Base-by-base conservation (phyloP, 2,329 filamentous ascomycete genomes). In the Thelonectria discophora region DNA sequence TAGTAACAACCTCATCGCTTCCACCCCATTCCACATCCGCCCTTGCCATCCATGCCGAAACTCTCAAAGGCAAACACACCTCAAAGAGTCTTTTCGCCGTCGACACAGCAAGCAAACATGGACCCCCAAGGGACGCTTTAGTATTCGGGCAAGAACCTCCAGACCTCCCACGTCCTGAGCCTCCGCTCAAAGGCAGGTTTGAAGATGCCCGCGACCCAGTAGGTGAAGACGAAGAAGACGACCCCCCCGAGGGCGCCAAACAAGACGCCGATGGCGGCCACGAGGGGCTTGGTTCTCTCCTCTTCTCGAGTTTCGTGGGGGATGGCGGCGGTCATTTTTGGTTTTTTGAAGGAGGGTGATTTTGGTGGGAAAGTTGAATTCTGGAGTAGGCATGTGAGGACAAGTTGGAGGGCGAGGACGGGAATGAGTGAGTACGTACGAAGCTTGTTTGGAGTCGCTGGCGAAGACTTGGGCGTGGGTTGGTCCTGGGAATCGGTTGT, bases 191-290 rank as follows among this genome's bases (percentile, higher is more conserved):
- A 18, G 3, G 13, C 2, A n/a, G 45, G 45, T 32, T 48, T 8
- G 12, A 42, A 21, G 24, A 58, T 48, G 3, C 43, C 13, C 2
- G 39, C 18, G 9, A 48, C 15, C 1, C 15, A 12, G 30, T 53
- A 61, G 1, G 43, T 57, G 15, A 61, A n/a, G 17, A 40, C 17
- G 30, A 57, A 61, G 1, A 34, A 9, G 21, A 47, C n/a, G 1
- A 30, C 5, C 6, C 39, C 58, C 13, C 27, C 20, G 5, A 58
- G 17, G 17, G 21, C 43, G n/a, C 58, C 58, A n/a, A 56, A 52
- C 6, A 58, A 18, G 10, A 57, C 43, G 15, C 58, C 58, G 2
- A 43, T 10, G 13, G 13, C 17, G 8, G 58, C 52, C 20, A 47
- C 40, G 27, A 2, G 3, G 40, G 40, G 39, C 46, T 27, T 43